These are phyloP conservation scores for Trametes coccinea DNA, from an alignment of 768 basidiomycete species.

Conservation along the genomic window DNA sequence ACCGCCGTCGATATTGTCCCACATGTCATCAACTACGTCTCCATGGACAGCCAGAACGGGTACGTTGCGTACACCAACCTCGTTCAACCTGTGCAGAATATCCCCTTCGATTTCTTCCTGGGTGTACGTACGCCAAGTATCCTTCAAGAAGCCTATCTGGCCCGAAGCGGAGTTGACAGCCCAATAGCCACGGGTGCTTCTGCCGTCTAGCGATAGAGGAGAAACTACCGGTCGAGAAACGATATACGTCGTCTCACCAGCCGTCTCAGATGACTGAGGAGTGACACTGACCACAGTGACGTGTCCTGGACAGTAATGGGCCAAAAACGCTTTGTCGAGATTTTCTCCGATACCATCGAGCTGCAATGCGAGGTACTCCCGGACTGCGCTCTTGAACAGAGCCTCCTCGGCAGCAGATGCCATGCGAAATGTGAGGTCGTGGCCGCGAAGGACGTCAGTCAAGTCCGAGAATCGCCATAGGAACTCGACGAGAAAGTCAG, in stretches of 20 bases:
- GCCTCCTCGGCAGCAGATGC: constrained; percentile 1
- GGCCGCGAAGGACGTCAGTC: constrained; percentile 26
- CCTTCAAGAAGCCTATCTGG: constrained; percentile 12
- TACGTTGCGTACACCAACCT: constrained; percentile 3
- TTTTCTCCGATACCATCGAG: neutral
- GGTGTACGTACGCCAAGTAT: constrained; percentile 1
- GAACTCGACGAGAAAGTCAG: constrained; percentile 30
- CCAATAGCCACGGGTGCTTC: constrained; percentile 16
- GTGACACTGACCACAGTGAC: neutral
- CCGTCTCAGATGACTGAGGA: neutral
- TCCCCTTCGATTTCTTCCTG: neutral
- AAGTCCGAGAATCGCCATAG: constrained; percentile 32
- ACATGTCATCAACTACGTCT: neutral
- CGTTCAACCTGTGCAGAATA: neutral
- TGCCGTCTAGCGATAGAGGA: neutral
- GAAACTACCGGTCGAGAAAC: constrained; percentile 10
- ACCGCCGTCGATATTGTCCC: too few species aligned
- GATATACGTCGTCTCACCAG: neutral
- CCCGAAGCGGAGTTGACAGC: neutral
- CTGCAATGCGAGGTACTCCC: neutral
- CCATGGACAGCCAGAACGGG: constrained; percentile 2
- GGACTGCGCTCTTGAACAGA: neutral
- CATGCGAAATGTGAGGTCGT: constrained; percentile 19
- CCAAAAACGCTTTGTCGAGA: neutral
- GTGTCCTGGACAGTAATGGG: constrained; percentile 9